Evolutionary conservation across 2,329 filamentous ascomycete genomes (phyloP).

Genomic region (Gaeumannomyces tritici): DNA sequence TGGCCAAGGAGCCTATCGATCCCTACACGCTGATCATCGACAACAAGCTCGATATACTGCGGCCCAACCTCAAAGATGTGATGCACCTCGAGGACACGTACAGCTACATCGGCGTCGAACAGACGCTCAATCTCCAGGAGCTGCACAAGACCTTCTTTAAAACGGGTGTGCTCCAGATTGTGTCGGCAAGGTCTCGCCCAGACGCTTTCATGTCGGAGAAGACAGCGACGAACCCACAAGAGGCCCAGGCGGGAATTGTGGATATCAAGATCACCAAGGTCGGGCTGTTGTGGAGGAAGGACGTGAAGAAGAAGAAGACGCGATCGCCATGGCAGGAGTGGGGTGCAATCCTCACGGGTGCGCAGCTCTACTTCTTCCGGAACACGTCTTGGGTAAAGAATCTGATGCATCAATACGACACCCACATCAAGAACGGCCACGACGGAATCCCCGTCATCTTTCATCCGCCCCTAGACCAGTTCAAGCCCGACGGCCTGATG

Average conservation of each 20-base stretch:
- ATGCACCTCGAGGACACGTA: conserved; percentile 91
- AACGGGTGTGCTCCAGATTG: conserved; percentile 86
- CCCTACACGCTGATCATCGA: conserved; percentile 93
- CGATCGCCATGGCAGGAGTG: conserved; percentile 98
- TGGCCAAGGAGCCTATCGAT: conserved; percentile 77
- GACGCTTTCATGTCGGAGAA: conserved; percentile 91
- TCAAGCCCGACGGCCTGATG: conserved; percentile 89
- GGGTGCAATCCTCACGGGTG: conserved; percentile 93
- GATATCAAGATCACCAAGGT: conserved; percentile 98
- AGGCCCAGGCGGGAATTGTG: conserved; percentile 84
- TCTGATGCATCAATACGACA: conserved; percentile 79
- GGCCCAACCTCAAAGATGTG: conserved; percentile 82
- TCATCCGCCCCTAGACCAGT: conserved; percentile 79
- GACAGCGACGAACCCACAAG: conserved; percentile 73
- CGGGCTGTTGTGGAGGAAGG: conserved; percentile 88
- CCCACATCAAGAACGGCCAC: conserved; percentile 68
- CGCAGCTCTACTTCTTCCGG: conserved; percentile 92
- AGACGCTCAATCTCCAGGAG: conserved; percentile 68
- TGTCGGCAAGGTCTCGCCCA: conserved; percentile 84
- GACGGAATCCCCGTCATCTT: conserved; percentile 74
- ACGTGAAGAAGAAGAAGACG: conserved; percentile 85
- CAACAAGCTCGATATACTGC: conserved; percentile 69
- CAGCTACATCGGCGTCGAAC: conserved; percentile 69
- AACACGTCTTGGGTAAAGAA: conserved; percentile 89
- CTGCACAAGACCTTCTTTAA: conserved; percentile 84